Evolutionary conservation across 257 asterid species (phyloP), one percentile per base, ranked within the genome.

Genomic region (Primulina eburnea): DNA sequence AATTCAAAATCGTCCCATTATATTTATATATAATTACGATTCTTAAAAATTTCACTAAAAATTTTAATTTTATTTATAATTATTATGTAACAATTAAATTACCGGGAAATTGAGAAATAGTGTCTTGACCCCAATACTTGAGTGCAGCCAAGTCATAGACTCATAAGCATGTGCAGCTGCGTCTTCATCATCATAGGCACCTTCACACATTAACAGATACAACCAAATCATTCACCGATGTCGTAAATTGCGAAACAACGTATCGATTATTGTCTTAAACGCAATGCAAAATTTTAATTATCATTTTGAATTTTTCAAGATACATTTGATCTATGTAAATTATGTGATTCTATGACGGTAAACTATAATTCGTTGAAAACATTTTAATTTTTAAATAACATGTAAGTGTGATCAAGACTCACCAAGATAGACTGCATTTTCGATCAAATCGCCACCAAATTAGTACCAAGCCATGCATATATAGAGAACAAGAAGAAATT

Each of bases 101-200:
- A 32, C 97, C 70, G 95, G 97, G 55, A 88, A 90, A 64, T 90
- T 90, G 29, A 90, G 90, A 70, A n/a, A 86, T 90, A 47, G 97
- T 88, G 32, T 90, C 95, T 59, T 64, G 84, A 74, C 96, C 96
- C 96, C 96, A 90, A 24, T 90, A 90, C 76, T 90, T 90, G 12
- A 90, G 88, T 14, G 97, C 97, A 64, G 97, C 97, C 84, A 90
- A 86, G 37, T 90, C 97, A 71, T n/a, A n/a, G n/a, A n/a, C n/a
- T n/a, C n/a, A n/a, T 90, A 90, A 16, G 97, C 87, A 64, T 88
- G 97, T 59, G 92, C 97, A 55, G 97, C 95, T 63, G 93, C 91
- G 73, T 77, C 88, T 79, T 90, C 97, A 72, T 88, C 95, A 73
- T 87, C 90, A 79, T 90, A 90, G 65, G 97, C 97, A 70, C 97